Evolutionary conservation across 371 early-diverging fungal genomes (phyloP), one percentile per base, ranked within the genome.

Genomic region (Mortierella sp.): DNA sequence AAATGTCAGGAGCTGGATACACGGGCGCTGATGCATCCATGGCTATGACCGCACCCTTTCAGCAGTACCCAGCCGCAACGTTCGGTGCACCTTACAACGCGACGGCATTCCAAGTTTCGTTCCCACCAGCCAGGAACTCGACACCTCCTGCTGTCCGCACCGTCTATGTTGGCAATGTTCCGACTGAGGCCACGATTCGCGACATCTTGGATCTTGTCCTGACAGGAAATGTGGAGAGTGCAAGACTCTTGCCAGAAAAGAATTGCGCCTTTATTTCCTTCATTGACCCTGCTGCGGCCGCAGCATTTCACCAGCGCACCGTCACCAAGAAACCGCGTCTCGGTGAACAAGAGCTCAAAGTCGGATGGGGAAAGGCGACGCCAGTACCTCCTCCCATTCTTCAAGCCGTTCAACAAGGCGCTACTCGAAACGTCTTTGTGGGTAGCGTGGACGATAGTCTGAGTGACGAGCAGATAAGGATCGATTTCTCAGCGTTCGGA

Each of bases 231-330:
- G 82, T 95, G 21, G 91, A 94, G 59, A 82, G 83, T 22, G 81
- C 93, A 45, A 83, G 90, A 41, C 83, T 92, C 14, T 58, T 94
- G n/a, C 87, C 88, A 6, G 93, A 92, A 31, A 92, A 91, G 67
- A 89, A 84, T 69, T 94, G 94, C 59, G 85, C 89, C 12, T 95
- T 95, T 70, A 77, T 94, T 43, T 85, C 93, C 10, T 95, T 95
- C 76, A 63, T 94, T 54, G 91, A 93, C 34, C 78, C 90, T 2
- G 39, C 78, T 1, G 79, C 87, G 2, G 95, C 95, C 25, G 69
- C 74, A 16, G 81, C 81, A 24, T 86, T 87, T 46, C 82, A 83
- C 58, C 80, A 81, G 37, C 89, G 89, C 28, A 82, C 82, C 27
- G 80, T 78, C 21, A 59, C 80, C 13, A 80, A 78, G 41, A 83